Evolutionary conservation across 2,329 filamentous ascomycete species (phyloP).

Genomic region (Fusarium sp.): DNA sequence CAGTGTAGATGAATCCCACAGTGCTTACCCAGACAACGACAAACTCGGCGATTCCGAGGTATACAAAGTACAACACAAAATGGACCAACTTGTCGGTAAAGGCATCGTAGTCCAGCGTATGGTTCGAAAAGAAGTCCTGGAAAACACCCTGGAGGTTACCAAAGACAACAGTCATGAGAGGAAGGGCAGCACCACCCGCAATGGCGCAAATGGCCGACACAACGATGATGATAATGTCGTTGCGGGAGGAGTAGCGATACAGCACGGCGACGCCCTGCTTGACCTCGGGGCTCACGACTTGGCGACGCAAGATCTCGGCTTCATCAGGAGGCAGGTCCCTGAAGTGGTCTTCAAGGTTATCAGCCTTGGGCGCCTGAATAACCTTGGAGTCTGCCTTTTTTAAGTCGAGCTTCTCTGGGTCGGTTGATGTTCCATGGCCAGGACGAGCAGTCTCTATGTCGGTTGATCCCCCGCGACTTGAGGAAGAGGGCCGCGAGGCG

Average conservation of each 20-base stretch:
- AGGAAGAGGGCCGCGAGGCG: constrained; percentile 44
- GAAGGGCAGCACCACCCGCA: constrained; percentile 77
- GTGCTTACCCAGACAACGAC: constrained; percentile 80
- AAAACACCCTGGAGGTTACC: constrained; percentile 80
- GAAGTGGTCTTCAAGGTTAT: constrained; percentile 63
- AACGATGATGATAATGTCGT: constrained; percentile 71
- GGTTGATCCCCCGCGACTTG: constrained; percentile 51
- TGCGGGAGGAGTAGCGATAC: constrained; percentile 75
- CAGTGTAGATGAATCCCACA: constrained; percentile 89
- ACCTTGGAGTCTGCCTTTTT: constrained; percentile 58
- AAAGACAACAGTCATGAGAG: constrained; percentile 85
- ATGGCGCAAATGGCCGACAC: constrained; percentile 74
- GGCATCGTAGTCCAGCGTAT: constrained; percentile 55
- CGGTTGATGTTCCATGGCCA: constrained; percentile 22
- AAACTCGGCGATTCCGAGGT: constrained; percentile 85
- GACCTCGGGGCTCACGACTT: constrained; percentile 72
- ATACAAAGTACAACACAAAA: constrained; percentile 85
- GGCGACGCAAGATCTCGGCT: constrained; percentile 72
- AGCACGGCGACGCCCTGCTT: constrained; percentile 73
- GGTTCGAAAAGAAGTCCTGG: constrained; percentile 66
- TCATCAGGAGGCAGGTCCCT: constrained; percentile 73
- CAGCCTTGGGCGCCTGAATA: constrained; percentile 43
- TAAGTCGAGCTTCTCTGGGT: constrained; percentile 41
- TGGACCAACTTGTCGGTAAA: constrained; percentile 71
- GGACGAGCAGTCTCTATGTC: constrained; percentile 31